Conservation (phyloP, 1,139 yeast species). For the Chernovozyma sophiae-reginae region DNA sequence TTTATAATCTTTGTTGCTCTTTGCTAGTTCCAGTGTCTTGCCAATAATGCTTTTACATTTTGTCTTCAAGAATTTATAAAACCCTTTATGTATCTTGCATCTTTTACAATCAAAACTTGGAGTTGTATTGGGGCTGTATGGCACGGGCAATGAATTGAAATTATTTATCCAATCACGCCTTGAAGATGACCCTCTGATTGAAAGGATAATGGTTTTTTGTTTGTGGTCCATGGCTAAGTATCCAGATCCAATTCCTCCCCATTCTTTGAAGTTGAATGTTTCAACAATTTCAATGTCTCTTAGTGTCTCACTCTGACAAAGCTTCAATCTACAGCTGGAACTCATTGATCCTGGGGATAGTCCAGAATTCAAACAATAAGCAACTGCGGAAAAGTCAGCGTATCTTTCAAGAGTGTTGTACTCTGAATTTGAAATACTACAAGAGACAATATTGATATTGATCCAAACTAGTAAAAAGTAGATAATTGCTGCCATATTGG, state of each 20-base stretch:
- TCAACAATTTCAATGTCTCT: constrained; percentile 27
- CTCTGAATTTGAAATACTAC: constrained; percentile 13
- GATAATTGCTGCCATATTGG: too few species aligned
- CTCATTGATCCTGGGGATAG: constrained; percentile 22
- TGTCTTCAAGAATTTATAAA: constrained; percentile 39
- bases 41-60: constrained; percentile 33
- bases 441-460: neutral
- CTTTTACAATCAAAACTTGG: constrained; percentile 29
- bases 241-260: constrained; percentile 51
- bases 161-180: constrained; percentile 56
- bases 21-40: constrained; percentile 26
- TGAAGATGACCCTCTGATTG: constrained; percentile 57
- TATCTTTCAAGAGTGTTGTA: constrained; percentile 27
- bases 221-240: constrained; percentile 40
- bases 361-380: constrained; percentile 37
- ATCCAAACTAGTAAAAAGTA: too few species aligned
- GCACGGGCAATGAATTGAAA: constrained; percentile 39
- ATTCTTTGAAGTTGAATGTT: constrained; percentile 36
- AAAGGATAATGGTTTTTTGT: constrained; percentile 32
- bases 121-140: constrained; percentile 30
- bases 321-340: constrained; percentile 18
- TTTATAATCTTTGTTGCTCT: constrained; percentile 41
- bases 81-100: constrained; percentile 62
- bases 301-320: constrained; percentile 19
- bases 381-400: constrained; percentile 34